Evolutionary conservation across 164 flowering plant species (phyloP).

Genomic region (Liquidambar formosana): DNA sequence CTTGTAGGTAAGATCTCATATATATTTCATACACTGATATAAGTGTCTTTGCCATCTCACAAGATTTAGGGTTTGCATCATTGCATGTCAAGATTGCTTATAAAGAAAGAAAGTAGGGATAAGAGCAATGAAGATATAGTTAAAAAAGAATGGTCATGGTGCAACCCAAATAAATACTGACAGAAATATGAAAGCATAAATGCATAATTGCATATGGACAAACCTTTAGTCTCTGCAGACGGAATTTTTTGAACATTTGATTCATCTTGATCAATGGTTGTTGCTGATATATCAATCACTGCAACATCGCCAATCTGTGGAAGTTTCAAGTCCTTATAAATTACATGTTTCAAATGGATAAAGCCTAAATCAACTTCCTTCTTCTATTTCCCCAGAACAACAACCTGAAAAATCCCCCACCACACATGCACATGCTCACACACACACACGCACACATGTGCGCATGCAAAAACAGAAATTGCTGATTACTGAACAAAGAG

Average conservation of each 20-base stretch:
- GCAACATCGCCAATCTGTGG: slow-evolving; percentile 85
- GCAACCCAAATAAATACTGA: background rate
- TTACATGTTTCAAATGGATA: background rate
- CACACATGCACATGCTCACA: no score
- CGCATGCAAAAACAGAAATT: no score
- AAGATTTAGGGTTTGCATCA: no score
- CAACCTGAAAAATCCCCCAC: no score
- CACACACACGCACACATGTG: no score
- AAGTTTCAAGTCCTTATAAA: slow-evolving; percentile 9
- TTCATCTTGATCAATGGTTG: slow-evolving; percentile 60
- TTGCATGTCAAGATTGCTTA: background rate
- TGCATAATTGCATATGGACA: slow-evolving; percentile 8
- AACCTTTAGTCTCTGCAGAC: slow-evolving; percentile 89
- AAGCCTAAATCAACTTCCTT: no score
- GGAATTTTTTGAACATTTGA: slow-evolving; percentile 63
- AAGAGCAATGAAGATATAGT: background rate
- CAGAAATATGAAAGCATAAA: background rate
- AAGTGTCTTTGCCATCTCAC: background rate
- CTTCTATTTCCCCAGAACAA: no score
- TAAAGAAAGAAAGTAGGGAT: background rate
- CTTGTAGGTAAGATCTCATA: background rate
- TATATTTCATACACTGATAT: background rate
- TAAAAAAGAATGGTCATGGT: background rate
- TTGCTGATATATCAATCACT: slow-evolving; percentile 78
- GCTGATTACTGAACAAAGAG: no score